Base-by-base conservation (phyloP, 371 early-diverging fungal species). In the Mortierella sp. region DNA sequence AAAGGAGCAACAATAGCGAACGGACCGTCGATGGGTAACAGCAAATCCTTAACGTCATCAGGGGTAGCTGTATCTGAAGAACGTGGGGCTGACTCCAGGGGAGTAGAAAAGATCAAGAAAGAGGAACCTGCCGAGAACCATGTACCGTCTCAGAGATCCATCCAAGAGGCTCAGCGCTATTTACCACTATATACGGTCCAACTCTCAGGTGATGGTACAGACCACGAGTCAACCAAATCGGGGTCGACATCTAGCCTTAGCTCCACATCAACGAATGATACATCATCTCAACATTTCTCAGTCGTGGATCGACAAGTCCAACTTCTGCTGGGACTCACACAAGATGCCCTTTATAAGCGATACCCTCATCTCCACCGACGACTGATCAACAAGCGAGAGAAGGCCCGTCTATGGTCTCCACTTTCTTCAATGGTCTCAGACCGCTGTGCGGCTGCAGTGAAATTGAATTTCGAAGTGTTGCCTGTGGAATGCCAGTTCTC, bases 401-500 rank as follows among this genome's bases (percentile, higher is more conserved):
- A 93, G 77, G 90, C 90, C 53, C 88, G 90, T n/a, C 77, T 93
- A 22, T 93, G 93, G 93, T 88, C 88, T 36, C 93, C 93, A 0
- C 66, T 93, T 15, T 86, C 92, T 0, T 86, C 86, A 10, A 93
- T 93, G 93, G 79, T 93, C 13, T 85, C 85, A 33, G 86, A 78
- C 10, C 70, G 84, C 4, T 85, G 88, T 67, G 75, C 83, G 10
- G 69, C 82, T 1, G 78, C 84, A 2, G 67, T 72, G 22, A 72
- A 84, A 53, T 41, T 76, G 38, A 67, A 74, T 64, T 78, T 67
- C 45, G 79, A 78, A 57, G 67, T 65, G 2, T 67, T 65, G 1
- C 84, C 71, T 15, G 72, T 67, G 36, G 83, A 67, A 16, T 69
- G 70, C 43, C 67, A 70, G 55, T 71, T 60, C 70, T 70, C 70